Evolutionary conservation across 306 rosid species (phyloP).

Genomic region (Sicyos edulis): DNA sequence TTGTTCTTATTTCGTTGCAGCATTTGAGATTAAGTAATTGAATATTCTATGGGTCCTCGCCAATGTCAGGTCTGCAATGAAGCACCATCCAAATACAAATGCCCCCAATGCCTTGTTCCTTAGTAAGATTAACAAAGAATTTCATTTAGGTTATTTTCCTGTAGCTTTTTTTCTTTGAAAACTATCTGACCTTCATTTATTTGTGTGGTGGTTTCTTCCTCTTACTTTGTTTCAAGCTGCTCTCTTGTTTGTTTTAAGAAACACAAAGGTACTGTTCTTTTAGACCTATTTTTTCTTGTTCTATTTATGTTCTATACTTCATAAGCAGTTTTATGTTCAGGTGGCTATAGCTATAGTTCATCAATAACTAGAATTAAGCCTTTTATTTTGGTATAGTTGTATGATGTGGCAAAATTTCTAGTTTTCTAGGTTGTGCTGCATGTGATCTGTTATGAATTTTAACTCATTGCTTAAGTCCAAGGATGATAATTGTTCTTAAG

Average conservation of each 20-base stretch:
- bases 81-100: conserved; percentile 71
- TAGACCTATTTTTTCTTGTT: neutral
- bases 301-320: neutral
- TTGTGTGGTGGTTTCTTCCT: neutral
- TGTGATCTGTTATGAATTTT: neutral
- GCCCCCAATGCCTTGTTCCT: conserved; percentile 65
- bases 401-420: neutral
- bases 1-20: neutral
- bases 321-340: neutral
- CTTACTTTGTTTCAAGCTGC: conserved; percentile 41
- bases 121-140: conserved; percentile 40
- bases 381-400: neutral
- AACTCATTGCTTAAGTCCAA: neutral
- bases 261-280: conserved; percentile 57
- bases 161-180: conserved; percentile 8
- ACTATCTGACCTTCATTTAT: conserved; percentile 10
- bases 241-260: conserved; percentile 70
- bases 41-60: conserved; percentile 27
- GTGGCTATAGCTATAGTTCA: neutral
- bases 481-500: neutral
- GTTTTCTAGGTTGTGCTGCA: neutral
- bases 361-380: neutral
- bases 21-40: too few relatives aligned
- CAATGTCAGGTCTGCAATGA: conserved; percentile 64
- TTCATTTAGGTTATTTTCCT: neutral